phyloP scores from a whole-genome alignment of 2,329 filamentous ascomycete species.

The Pseudophaeomoniella oleicola region DNA sequence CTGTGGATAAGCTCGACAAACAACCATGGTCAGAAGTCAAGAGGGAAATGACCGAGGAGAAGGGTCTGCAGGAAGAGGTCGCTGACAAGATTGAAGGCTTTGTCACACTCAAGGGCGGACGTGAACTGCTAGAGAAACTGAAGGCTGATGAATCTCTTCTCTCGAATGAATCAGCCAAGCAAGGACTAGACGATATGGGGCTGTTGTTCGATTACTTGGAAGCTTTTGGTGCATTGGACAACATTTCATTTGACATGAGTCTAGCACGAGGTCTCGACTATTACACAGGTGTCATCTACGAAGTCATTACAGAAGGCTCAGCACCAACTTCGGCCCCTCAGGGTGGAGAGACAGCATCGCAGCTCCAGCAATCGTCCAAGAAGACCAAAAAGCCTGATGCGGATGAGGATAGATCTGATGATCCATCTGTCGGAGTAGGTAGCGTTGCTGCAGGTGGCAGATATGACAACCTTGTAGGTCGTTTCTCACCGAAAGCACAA shows the following conservation, averaged over 20 bases:
- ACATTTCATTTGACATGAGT: conserved; percentile 77
- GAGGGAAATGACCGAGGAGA: conserved; percentile 86
- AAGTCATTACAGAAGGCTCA: conserved; percentile 71
- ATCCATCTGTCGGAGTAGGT: conserved; percentile 71
- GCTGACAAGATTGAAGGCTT: conserved; percentile 81
- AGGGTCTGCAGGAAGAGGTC: conserved; percentile 60
- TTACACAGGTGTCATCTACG: conserved; percentile 82
- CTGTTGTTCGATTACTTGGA: conserved; percentile 72
- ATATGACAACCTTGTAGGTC: conserved; percentile 85
- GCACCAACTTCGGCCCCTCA: conserved; percentile 34
- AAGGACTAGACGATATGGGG: conserved; percentile 67
- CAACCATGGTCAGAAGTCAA: conserved; percentile 77
- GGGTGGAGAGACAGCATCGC: conserved; percentile 17
- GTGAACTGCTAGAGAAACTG: conserved; percentile 58
- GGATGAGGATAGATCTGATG: conserved; percentile 58
- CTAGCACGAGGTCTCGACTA: conserved; percentile 86
- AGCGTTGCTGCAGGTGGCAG: conserved; percentile 80
- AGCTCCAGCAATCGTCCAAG: conserved; percentile 34
- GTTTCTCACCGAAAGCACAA: conserved; percentile 75
- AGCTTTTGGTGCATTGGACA: conserved; percentile 56
- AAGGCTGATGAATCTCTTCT: conserved; percentile 52
- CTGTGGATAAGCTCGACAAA: conserved; percentile 94
- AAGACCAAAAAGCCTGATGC: conserved; percentile 35
- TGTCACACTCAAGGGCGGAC: conserved; percentile 61
- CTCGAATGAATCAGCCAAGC: conserved; percentile 60